Evolutionary conservation across 768 basidiomycete species (phyloP), one percentile per base, ranked within the genome.

Genomic region (Suillus spraguei): DNA sequence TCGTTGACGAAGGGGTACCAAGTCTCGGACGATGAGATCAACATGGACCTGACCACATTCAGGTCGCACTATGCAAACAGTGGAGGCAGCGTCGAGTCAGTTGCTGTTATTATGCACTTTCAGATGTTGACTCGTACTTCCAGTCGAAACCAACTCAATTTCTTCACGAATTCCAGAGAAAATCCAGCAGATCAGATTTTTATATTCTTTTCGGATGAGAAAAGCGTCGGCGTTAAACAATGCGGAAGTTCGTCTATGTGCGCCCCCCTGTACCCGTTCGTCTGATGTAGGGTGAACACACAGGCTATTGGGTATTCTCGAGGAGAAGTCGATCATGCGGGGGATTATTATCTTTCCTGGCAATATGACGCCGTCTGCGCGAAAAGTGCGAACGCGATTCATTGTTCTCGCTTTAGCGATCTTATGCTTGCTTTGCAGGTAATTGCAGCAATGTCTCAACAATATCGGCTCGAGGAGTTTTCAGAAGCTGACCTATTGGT

Each of bases 341-440:
- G 97, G 97, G 7, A 89, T 99, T 72, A 93, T 99, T 67, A 93
- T 99, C 65, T 99, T 95, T 79, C 90, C 95, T 8, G 93, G 92
- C 55, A 95, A 89, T 70, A 96, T 99, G 92, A 98, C 97, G 11
- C 93, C 97, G 10, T 94, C 95, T 9, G 97, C 97, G 14, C 87
- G 92, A 73, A 99, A 98, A 81, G 97, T 94, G 66, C 69, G 80
- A 68, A 54, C 17, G 61, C 36, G 13, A 42, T 7, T 54, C 5
- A 59, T 55, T 49, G 10, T 56, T 60, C 20, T 20, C 32, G 39
- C 33, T 41, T 14, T 38, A 47, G 33, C 50, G 17, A 49, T 16
- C 56, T 61, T 41, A 36, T 35, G 38, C 17, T 22, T 59, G 6
- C 44, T 65, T 62, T 60, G 9, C 64, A 99, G 97, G 93, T 97